Conservation (phyloP, 305 asterid genomes). For the Fraxinus sp. region DNA sequence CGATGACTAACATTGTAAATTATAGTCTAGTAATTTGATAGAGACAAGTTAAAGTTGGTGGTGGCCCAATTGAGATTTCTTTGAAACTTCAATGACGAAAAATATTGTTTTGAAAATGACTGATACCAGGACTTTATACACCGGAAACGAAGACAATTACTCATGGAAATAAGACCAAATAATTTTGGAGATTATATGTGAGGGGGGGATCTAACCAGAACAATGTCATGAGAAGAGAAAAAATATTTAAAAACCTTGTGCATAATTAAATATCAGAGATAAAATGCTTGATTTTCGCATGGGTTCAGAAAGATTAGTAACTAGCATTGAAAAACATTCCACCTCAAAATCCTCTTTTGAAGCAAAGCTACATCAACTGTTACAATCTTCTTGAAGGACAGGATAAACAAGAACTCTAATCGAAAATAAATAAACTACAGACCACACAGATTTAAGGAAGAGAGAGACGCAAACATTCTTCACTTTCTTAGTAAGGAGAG, state of each 20-base stretch:
- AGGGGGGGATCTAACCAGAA: no score
- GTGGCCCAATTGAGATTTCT: no score
- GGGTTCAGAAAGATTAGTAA: slow-evolving; percentile 28
- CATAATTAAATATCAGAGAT: background rate
- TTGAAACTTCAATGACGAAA: no score
- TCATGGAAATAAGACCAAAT: no score
- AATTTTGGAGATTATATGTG: no score
- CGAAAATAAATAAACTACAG: slow-evolving; percentile 2
- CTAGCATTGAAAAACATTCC: slow-evolving; percentile 6
- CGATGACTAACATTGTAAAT: no score
- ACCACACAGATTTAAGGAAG: slow-evolving; percentile 22
- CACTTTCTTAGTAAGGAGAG: slow-evolving; percentile 62
- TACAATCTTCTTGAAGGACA: slow-evolving; percentile 20
- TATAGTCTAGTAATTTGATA: no score
- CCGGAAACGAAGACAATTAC: no score
- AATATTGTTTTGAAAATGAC: no score
- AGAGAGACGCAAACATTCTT: background rate
- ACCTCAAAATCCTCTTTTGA: slow-evolving; percentile 36
- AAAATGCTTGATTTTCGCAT: slow-evolving; percentile 1
- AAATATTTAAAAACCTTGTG: background rate
- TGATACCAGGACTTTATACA: no score
- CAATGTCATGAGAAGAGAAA: no score
- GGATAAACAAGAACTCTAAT: slow-evolving; percentile 30
- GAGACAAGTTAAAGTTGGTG: no score
- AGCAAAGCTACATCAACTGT: slow-evolving; percentile 20